These are phyloP conservation scores for Piloderma croceum DNA, from an alignment of 768 basidiomycete genomes.

Conservation along the genomic window DNA sequence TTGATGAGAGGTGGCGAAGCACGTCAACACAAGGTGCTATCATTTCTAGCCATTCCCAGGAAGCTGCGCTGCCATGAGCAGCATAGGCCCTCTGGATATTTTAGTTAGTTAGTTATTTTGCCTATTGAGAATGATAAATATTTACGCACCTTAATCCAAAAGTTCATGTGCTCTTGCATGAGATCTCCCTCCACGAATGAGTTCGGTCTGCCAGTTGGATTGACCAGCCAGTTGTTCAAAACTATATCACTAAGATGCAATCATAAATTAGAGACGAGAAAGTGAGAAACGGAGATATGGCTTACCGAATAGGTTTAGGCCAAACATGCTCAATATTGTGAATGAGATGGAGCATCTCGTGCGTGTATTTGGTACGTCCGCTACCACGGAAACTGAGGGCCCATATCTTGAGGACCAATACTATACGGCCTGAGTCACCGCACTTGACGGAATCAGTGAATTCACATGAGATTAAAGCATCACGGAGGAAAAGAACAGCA, in stretches of 20 bases:
- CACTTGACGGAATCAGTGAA: constrained; percentile 26
- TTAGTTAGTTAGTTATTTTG: not conserved
- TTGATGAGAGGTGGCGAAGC: constrained; percentile 6
- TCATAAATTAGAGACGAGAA: not conserved
- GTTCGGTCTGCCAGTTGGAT: constrained; percentile 24
- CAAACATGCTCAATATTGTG: constrained; percentile 24
- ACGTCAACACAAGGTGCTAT: constrained; percentile 22
- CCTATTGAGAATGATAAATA: not conserved
- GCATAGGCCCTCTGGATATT: constrained; percentile 15
- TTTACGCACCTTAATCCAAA: constrained; percentile 25
- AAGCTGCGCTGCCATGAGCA: constrained; percentile 28
- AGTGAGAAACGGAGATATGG: not conserved
- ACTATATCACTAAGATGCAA: constrained; percentile 15
- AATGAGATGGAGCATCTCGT: constrained; percentile 25
- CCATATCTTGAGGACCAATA: constrained; percentile 24
- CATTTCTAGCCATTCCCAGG: constrained; percentile 30
- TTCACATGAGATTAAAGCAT: constrained; percentile 22
- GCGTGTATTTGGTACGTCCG: constrained; percentile 28
- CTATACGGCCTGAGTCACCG: constrained; percentile 27
- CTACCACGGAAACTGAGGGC: constrained; percentile 26
- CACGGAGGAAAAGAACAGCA: constrained; percentile 23
- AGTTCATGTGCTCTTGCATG: constrained; percentile 31
- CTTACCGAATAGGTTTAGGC: constrained; percentile 16
- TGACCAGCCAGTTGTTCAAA: constrained; percentile 30
- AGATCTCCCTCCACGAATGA: constrained; percentile 26